A percentile compares a stretch with the other conserved stretches of the same genome.
phyloP scores from a whole-genome alignment of 2,329 filamentous ascomycete genomes.

The Xylariaceae sp. region DNA sequence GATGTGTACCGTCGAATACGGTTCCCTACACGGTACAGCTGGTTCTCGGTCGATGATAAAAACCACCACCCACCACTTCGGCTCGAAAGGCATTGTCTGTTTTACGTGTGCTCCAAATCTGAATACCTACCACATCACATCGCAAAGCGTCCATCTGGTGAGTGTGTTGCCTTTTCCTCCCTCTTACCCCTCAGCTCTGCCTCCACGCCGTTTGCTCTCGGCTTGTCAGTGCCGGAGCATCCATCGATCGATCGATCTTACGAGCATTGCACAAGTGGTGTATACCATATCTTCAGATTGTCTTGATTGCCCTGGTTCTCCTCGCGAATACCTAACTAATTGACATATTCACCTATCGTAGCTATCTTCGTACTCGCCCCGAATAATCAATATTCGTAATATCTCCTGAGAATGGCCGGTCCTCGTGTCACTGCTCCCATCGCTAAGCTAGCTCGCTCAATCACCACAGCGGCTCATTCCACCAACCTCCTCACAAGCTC shows the following conservation, averaged over 20 bases:
- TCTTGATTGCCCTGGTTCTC: background rate
- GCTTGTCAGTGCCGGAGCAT: background rate
- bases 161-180: background rate
- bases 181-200: background rate
- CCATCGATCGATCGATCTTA: background rate
- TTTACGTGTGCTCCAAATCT: background rate
- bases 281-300: background rate
- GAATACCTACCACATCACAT: background rate
- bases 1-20: background rate
- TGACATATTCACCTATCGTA: background rate
- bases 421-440: constrained; percentile 31
- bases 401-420: constrained; percentile 23
- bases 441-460: constrained; percentile 29
- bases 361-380: background rate
- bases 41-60: background rate
- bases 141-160: background rate
- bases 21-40: background rate
- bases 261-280: background rate
- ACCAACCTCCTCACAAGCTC: constrained; percentile 28
- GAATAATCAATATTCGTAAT: background rate
- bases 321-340: background rate
- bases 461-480: constrained; percentile 28
- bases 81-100: background rate
- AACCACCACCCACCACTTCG: background rate
- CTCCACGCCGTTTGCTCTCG: background rate